A percentile compares a stretch with the other conserved stretches of the same genome.
Conservation (phyloP, 139 green algal genomes). For the Coelastrella sp. region DNA sequence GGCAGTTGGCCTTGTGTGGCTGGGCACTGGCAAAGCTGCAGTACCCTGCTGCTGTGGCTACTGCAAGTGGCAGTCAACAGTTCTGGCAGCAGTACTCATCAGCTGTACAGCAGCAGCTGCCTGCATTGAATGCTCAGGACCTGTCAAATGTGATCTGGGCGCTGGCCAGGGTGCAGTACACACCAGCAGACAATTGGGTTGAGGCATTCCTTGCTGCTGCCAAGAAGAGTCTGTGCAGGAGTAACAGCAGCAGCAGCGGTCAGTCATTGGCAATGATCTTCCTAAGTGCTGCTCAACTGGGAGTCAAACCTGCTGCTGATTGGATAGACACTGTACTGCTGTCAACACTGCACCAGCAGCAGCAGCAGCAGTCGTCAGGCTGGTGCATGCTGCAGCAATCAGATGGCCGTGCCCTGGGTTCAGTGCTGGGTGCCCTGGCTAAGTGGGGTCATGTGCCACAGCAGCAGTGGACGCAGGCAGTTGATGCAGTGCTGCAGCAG, state of each 20-base stretch:
- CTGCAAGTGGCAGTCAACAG: neutral
- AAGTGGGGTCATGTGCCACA: slow-evolving; percentile 27
- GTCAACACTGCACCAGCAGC: neutral
- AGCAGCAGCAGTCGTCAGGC: neutral
- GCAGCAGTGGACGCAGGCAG: neutral
- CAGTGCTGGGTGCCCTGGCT: slow-evolving; percentile 22
- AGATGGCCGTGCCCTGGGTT: slow-evolving; percentile 5
- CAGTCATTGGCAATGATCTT: slow-evolving; percentile 25
- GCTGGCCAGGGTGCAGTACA: neutral
- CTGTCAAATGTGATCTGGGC: slow-evolving; percentile 30
- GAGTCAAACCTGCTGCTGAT: neutral
- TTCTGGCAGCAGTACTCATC: neutral
- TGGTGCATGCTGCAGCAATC: neutral
- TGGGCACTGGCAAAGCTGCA: slow-evolving; percentile 23
- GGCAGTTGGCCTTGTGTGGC: slow-evolving; percentile 4
- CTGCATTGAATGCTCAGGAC: neutral
- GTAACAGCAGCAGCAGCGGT: slow-evolving; percentile 14
- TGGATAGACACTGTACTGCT: slow-evolving; percentile 6
- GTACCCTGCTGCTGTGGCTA: neutral
- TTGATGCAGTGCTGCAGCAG: neutral
- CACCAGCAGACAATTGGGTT: neutral
- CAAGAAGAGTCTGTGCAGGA: neutral
- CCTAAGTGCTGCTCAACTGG: slow-evolving; percentile 4
- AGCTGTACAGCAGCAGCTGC: slow-evolving; percentile 22
- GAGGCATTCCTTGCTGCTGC: neutral